Evolutionary conservation across 2,329 filamentous ascomycete genomes (phyloP), one percentile per base, ranked within the genome.

Genomic region (Coniochaeta sp.): DNA sequence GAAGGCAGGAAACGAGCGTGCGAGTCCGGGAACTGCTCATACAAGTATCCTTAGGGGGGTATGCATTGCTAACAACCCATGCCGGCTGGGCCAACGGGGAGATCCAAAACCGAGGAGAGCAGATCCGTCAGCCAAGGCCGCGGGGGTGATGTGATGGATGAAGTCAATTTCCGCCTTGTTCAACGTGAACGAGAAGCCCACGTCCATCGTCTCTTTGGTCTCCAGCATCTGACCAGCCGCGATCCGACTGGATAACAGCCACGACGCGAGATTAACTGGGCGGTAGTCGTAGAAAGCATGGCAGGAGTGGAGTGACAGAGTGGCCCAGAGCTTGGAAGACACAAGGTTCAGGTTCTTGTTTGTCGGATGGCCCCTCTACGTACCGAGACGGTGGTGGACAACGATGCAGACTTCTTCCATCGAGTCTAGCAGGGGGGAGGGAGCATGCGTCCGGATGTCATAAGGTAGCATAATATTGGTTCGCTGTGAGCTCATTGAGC

Each of bases 101-200:
- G 6, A 40, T 40, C 17, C 38, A n/a, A 40, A 40, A 40, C 38
- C 38, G 6, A 40, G 38, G 38, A 40, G 38, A 30, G 26, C 47
- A 30, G 47, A 52, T 52, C 47, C 47, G 22, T 30, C 47, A 52
- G 54, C 54, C 54, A 56, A 38, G 28, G 54, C 54, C 30, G 30
- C 28, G 42, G 54, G 24, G 54, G 30, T 36, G 54, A 56, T 56
- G 54, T 56, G 54, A 56, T 56, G 54, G 54, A 36, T 17, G 28
- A 56, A 34, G 54, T 34, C 34, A 56, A 56, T 56, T 56, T 56
- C 54, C 54, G 28, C 16, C 28, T 56, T 52, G 47, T 52, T 24
- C 22, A 52, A 52, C 47, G 5, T 50, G 44, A 50, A 16, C 7
- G 44, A 50, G 22, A 26, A 52, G 47, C 26, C 47, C 24, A 28